phyloP scores from a whole-genome alignment of 139 green algal species.

The Tetradesmus obliquus region DNA sequence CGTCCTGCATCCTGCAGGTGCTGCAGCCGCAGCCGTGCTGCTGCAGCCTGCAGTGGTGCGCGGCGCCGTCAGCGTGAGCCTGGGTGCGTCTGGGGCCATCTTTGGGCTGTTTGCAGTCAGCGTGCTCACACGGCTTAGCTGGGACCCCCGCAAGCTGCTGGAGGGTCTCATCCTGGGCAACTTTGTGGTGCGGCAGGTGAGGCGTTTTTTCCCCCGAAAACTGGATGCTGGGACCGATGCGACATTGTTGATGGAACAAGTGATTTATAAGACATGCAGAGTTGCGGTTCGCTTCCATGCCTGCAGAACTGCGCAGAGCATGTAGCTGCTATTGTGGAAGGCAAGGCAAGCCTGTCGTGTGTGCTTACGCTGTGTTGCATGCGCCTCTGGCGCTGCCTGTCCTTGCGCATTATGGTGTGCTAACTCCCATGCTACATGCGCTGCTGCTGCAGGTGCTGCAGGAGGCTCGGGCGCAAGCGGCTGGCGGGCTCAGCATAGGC shows the following conservation, averaged over 20 bases:
- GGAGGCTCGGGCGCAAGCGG: slow-evolving; percentile 58
- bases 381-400: too few species aligned
- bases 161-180: slow-evolving; percentile 85
- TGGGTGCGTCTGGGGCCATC: slow-evolving; percentile 83
- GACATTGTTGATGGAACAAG: neutral
- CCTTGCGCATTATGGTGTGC: too few species aligned
- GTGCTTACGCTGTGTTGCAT: too few species aligned
- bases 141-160: slow-evolving; percentile 77
- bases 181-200: slow-evolving; percentile 85
- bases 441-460: slow-evolving; percentile 47
- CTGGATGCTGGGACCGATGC: neutral
- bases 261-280: too few species aligned
- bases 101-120: slow-evolving; percentile 91
- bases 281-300: too few species aligned
- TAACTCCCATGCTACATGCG: neutral
- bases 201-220: neutral
- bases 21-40: slow-evolving; percentile 57
- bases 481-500: slow-evolving; percentile 56
- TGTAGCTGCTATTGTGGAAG: too few species aligned
- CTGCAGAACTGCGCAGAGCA: too few species aligned
- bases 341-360: too few species aligned
- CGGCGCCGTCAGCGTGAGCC: slow-evolving; percentile 45
- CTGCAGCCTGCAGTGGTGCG: slow-evolving; percentile 40
- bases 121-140: slow-evolving; percentile 72
- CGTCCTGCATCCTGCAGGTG: slow-evolving; percentile 49